A percentile compares a stretch with the other conserved stretches of the same genome.
Evolutionary conservation across 345 rosid genomes (phyloP).

Genomic region (Salix dunnii): DNA sequence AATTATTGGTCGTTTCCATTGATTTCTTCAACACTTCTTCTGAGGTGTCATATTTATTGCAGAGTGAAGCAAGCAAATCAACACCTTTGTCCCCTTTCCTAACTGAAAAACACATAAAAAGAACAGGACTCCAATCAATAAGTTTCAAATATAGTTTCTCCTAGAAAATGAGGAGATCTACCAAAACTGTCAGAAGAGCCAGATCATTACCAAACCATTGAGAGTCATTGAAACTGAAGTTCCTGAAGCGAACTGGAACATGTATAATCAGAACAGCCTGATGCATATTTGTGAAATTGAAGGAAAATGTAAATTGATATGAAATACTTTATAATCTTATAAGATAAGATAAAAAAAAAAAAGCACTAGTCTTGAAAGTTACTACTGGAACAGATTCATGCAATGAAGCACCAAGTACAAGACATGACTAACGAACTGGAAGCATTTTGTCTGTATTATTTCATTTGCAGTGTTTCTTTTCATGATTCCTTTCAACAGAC

Average conservation of each 20-base stretch:
- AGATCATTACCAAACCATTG: constrained; percentile 62
- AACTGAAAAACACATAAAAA: constrained; percentile 39
- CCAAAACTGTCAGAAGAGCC: constrained; percentile 2
- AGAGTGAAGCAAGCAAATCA: constrained; percentile 81
- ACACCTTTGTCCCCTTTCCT: constrained; percentile 69
- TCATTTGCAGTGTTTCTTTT: too few species aligned
- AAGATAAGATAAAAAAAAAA: neutral
- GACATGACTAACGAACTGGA: neutral
- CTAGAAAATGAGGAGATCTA: neutral
- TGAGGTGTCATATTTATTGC: constrained; percentile 69
- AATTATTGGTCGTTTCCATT: constrained; percentile 60
- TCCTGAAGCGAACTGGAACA: constrained; percentile 69
- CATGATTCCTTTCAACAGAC: too few species aligned
- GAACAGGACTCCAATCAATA: constrained; percentile 1
- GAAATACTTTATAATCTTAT: neutral
- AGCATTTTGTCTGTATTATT: too few species aligned
- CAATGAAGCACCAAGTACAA: neutral
- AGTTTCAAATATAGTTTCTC: neutral
- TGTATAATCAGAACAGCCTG: constrained; percentile 91
- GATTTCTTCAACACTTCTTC: constrained; percentile 74
- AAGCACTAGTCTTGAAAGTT: neutral
- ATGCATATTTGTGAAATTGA: constrained; percentile 16
- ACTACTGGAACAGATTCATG: neutral
- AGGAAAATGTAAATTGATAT: constrained; percentile 8
- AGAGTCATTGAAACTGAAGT: constrained; percentile 58